A percentile compares a stretch with the other conserved stretches of the same genome.
phyloP scores from a whole-genome alignment of 2,329 filamentous ascomycete species.

The Microdochium trichocladiopsis region DNA sequence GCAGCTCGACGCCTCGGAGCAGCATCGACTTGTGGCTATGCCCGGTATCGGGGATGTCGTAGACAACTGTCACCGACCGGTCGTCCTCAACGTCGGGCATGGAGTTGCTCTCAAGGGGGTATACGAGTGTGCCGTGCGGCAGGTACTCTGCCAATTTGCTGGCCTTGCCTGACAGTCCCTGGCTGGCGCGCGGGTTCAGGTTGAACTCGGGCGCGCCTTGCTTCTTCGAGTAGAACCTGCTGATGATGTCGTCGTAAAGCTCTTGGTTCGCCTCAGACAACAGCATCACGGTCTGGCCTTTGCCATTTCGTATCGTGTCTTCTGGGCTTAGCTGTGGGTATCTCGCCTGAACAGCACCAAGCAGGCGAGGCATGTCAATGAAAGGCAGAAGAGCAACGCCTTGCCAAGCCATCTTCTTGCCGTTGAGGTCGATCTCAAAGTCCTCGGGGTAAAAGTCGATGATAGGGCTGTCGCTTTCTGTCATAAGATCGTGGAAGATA shows the following conservation, averaged over 20 bases:
- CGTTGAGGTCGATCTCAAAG: constrained; percentile 89
- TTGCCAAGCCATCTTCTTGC: constrained; percentile 98
- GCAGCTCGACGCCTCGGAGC: constrained; percentile 72
- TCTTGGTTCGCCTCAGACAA: constrained; percentile 73
- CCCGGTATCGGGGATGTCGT: constrained; percentile 67
- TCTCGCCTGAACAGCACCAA: constrained; percentile 74
- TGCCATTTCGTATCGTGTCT: constrained; percentile 70
- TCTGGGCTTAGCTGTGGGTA: constrained; percentile 74
- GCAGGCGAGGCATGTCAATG: constrained; percentile 83
- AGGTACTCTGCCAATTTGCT: constrained; percentile 79
- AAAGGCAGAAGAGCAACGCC: constrained; percentile 90
- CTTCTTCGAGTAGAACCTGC: constrained; percentile 89
- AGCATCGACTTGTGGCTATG: constrained; percentile 91
- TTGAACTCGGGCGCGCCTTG: constrained; percentile 59
- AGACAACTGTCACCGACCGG: constrained; percentile 78
- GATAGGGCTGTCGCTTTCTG: constrained; percentile 78
- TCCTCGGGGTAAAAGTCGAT: constrained; percentile 97
- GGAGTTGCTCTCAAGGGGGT: constrained; percentile 63
- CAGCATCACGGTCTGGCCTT: constrained; percentile 75
- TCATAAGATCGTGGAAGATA: constrained; percentile 88
- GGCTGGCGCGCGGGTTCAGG: constrained; percentile 67
- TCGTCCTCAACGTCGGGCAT: constrained; percentile 80
- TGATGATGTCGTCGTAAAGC: constrained; percentile 78
- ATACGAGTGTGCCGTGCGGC: constrained; percentile 73
- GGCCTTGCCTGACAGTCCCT: constrained; percentile 72